These are phyloP conservation scores for Tetrahymena borealis DNA, from an alignment of 73 alveolate species.

Conservation along the genomic window DNA sequence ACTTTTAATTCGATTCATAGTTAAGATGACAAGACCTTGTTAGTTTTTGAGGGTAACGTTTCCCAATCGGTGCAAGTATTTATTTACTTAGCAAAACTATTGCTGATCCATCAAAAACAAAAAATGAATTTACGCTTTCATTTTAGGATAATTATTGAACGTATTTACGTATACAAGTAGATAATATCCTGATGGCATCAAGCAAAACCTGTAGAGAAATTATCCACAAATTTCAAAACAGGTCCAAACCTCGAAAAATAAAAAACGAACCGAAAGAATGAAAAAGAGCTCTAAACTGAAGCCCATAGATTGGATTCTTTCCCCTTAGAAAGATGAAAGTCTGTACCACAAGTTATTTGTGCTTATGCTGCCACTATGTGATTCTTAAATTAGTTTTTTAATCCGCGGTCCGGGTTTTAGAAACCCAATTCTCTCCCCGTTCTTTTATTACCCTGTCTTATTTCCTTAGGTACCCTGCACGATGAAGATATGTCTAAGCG, in stretches of 20 bases:
- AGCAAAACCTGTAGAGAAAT: not conserved
- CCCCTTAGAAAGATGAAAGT: constrained; percentile 3
- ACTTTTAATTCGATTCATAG: not conserved
- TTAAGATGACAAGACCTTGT: not conserved
- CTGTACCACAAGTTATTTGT: not conserved
- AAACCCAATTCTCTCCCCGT: constrained; percentile 3
- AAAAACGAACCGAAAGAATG: not conserved
- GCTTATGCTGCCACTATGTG: constrained; percentile 1
- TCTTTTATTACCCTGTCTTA: not conserved
- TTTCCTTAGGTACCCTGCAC: not conserved
- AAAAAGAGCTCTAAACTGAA: not conserved
- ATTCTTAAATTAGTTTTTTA: not conserved
- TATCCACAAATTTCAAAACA: not conserved
- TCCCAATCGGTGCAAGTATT: not conserved
- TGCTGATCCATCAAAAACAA: not conserved
- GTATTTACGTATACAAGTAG: not conserved
- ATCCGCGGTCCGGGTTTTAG: constrained; percentile 4
- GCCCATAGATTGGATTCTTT: not conserved
- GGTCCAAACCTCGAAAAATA: not conserved
- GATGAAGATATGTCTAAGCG: not conserved
- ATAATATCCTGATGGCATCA: not conserved
- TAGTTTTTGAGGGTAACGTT: not conserved
- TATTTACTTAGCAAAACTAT: not conserved
- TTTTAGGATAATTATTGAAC: not conserved
- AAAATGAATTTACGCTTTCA: not conserved